These are phyloP conservation scores for Aegilops speltoides DNA, from an alignment of 176 grass and related monocot genomes.

Conservation along the genomic window DNA sequence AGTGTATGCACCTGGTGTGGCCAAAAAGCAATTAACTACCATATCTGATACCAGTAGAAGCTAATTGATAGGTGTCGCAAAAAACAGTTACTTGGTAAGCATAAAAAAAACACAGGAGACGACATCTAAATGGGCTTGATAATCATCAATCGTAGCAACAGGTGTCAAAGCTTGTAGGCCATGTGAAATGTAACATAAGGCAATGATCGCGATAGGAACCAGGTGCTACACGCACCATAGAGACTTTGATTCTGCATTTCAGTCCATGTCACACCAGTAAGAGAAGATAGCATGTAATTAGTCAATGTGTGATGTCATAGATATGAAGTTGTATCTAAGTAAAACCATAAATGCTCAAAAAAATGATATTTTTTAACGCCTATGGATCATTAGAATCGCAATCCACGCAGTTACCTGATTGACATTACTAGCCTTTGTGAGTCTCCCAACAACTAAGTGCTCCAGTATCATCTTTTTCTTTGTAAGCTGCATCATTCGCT, in stretches of 20 bases:
- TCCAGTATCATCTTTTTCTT: conserved; percentile 99
- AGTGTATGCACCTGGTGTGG: neutral
- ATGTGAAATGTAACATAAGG: conserved; percentile 1
- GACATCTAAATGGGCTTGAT: conserved; percentile 14
- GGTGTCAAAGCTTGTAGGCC: conserved; percentile 1
- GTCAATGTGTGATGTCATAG: neutral
- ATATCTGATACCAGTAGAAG: neutral
- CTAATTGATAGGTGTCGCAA: neutral
- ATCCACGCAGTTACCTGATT: conserved; percentile 70
- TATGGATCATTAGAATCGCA: conserved; percentile 12
- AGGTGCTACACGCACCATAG: conserved; percentile 14
- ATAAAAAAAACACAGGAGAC: conserved; percentile 11
- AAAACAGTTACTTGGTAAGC: neutral
- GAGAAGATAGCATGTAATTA: conserved; percentile 20
- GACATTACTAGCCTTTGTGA: conserved; percentile 80
- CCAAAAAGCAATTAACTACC: conserved; percentile 5
- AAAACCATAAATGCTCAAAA: neutral
- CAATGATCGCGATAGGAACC: neutral
- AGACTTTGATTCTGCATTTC: neutral
- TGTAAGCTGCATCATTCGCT: conserved; percentile 99
- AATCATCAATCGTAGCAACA: neutral
- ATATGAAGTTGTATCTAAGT: neutral
- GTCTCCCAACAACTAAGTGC: conserved; percentile 94
- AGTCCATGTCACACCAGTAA: neutral
- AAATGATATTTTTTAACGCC: neutral